Evolutionary conservation across 495 filamentous ascomycete species (phyloP).

Genomic region (Coniosporium apollinis): DNA sequence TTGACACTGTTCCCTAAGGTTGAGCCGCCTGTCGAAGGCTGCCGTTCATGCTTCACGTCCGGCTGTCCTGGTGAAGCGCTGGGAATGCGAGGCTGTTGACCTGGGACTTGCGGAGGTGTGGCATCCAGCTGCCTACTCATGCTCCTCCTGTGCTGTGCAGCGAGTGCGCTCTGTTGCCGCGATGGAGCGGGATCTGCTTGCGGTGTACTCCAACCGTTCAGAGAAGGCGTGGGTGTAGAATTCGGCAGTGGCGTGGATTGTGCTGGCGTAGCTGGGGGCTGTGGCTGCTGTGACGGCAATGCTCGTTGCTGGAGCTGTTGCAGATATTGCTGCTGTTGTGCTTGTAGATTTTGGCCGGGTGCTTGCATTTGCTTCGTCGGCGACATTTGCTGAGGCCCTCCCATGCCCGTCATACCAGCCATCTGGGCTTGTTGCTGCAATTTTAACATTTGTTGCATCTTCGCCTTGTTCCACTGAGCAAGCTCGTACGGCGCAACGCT

Average conservation of each 20-base stretch:
- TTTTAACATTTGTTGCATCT: slow-evolving; percentile 27
- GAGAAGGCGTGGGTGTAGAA: slow-evolving; percentile 11
- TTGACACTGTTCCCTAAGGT: too few species aligned
- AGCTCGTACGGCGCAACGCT: slow-evolving; percentile 57
- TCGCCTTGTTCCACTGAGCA: slow-evolving; percentile 21
- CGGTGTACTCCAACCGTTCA: background rate
- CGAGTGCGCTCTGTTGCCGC: slow-evolving; percentile 6
- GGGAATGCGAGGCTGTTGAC: background rate
- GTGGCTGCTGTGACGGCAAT: slow-evolving; percentile 14
- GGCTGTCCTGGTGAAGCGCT: too few species aligned
- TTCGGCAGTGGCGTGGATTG: slow-evolving; percentile 19
- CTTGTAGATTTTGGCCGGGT: slow-evolving; percentile 18
- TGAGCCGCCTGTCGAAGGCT: too few species aligned
- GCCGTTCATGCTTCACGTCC: too few species aligned
- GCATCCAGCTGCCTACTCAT: slow-evolving; percentile 20
- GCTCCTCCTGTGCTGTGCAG: background rate
- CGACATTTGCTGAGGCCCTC: slow-evolving; percentile 23
- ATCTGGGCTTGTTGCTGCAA: slow-evolving; percentile 28
- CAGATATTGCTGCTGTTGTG: slow-evolving; percentile 24
- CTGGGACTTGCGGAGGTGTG: slow-evolving; percentile 14
- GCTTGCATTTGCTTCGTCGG: slow-evolving; percentile 32
- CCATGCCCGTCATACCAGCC: slow-evolving; percentile 11
- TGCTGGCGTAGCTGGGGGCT: slow-evolving; percentile 8
- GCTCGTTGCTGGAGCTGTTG: slow-evolving; percentile 25
- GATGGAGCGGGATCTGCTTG: slow-evolving; percentile 10